These are phyloP conservation scores for Leccinum incarnatum DNA, from an alignment of 768 basidiomycete genomes.

Conservation along the genomic window DNA sequence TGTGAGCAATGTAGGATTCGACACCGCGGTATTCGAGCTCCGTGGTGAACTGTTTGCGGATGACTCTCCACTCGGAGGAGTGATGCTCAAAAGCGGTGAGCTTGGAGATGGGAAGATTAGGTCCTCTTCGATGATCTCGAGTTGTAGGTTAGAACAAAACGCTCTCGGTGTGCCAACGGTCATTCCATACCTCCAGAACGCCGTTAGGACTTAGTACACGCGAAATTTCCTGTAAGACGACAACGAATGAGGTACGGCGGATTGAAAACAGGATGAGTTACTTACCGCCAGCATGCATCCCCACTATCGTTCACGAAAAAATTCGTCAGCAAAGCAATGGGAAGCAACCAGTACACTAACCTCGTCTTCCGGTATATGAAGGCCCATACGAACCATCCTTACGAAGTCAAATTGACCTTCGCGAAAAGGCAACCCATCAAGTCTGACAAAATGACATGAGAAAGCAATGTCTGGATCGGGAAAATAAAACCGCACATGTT, in stretches of 20 bases:
- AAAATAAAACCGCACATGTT: slow-evolving; percentile 49
- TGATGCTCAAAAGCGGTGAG: slow-evolving; percentile 5
- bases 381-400: slow-evolving; percentile 58
- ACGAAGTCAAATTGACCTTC: slow-evolving; percentile 62
- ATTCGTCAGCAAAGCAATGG: slow-evolving; percentile 13
- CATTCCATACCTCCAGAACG: slow-evolving; percentile 54
- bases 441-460: slow-evolving; percentile 36
- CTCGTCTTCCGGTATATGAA: slow-evolving; percentile 73
- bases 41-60: slow-evolving; percentile 24
- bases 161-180: neutral
- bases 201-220: slow-evolving; percentile 64
- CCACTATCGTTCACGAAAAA: slow-evolving; percentile 45
- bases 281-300: slow-evolving; percentile 60
- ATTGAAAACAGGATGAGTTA: slow-evolving; percentile 9
- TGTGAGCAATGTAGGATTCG: slow-evolving; percentile 15
- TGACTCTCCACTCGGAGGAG: slow-evolving; percentile 11
- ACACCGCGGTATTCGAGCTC: slow-evolving; percentile 29
- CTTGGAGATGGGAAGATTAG: slow-evolving; percentile 59
- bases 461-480: neutral
- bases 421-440: slow-evolving; percentile 63
- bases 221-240: slow-evolving; percentile 52
- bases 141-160: slow-evolving; percentile 7
- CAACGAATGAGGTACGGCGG: slow-evolving; percentile 15
- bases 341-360: slow-evolving; percentile 30
- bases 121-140: slow-evolving; percentile 73